These are phyloP conservation scores for Claviceps humidiphila DNA, from an alignment of 2,329 filamentous ascomycete species.

Conservation along the genomic window DNA sequence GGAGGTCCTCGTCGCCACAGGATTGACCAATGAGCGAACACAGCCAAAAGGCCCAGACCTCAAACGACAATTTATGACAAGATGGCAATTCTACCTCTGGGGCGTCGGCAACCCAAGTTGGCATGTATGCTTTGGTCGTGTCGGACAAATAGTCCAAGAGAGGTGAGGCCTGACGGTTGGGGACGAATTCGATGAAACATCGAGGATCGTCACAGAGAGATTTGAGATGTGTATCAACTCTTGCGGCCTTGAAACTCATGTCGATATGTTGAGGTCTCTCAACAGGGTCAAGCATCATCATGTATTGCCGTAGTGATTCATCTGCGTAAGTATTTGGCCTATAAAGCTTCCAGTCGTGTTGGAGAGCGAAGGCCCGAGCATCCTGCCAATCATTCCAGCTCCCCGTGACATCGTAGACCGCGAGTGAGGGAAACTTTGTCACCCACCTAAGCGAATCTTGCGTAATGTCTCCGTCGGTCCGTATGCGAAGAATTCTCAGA, in stretches of 20 bases:
- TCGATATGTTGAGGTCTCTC: slow-evolving; percentile 13
- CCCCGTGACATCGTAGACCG: slow-evolving; percentile 29
- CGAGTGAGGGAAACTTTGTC: slow-evolving; percentile 29
- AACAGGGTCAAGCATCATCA: slow-evolving; percentile 21
- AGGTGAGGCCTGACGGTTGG: slow-evolving; percentile 16
- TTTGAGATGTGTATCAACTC: slow-evolving; percentile 22
- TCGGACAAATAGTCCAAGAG: slow-evolving; percentile 23
- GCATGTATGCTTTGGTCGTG: slow-evolving; percentile 17
- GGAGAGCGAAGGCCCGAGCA: slow-evolving; percentile 11
- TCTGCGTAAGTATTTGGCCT: slow-evolving; percentile 13
- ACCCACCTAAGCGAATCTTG: slow-evolving; percentile 27
- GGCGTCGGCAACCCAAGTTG: slow-evolving; percentile 18
- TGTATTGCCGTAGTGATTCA: slow-evolving; percentile 21
- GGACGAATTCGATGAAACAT: slow-evolving; percentile 20
- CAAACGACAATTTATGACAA: slow-evolving; percentile 23
- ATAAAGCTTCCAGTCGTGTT: slow-evolving; percentile 22
- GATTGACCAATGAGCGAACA: slow-evolving; percentile 27
- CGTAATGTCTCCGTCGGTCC: slow-evolving; percentile 27
- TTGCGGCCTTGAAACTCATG: slow-evolving; percentile 16
- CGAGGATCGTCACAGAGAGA: slow-evolving; percentile 20
- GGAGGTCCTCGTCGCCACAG: slow-evolving; percentile 21
- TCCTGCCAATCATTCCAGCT: slow-evolving; percentile 22
- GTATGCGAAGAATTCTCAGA: slow-evolving; percentile 32
- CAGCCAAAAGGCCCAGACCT: slow-evolving; percentile 29
- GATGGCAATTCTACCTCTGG: slow-evolving; percentile 15